phyloP scores from a whole-genome alignment of 768 basidiomycete genomes.

The Phylloporus sp. region DNA sequence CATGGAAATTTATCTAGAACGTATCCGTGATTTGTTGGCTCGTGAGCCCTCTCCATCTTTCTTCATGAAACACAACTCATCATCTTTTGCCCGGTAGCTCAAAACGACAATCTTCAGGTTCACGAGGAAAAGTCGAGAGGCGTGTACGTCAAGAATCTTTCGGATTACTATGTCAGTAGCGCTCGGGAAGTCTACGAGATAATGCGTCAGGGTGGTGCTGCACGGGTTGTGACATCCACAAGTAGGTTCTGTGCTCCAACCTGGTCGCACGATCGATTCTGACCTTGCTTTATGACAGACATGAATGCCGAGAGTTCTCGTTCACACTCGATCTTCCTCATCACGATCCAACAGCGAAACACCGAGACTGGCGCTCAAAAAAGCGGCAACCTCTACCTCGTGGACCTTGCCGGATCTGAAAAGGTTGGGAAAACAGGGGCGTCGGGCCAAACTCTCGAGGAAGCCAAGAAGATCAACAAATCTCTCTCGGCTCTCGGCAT shows the following conservation, averaged over 20 bases:
- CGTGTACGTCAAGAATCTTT: constrained; percentile 95
- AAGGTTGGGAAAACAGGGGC: constrained; percentile 99
- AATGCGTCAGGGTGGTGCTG: constrained; percentile 92
- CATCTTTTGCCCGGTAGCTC: constrained; percentile 45
- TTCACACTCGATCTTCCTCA: constrained; percentile 98
- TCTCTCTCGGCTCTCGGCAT: constrained; percentile 95
- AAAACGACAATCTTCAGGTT: constrained; percentile 97
- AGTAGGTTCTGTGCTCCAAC: constrained; percentile 50
- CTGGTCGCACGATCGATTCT: not conserved
- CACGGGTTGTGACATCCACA: constrained; percentile 89
- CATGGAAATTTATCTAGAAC: constrained; percentile 99
- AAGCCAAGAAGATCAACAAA: constrained; percentile 99
- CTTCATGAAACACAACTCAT: constrained; percentile 4
- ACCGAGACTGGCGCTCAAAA: constrained; percentile 94
- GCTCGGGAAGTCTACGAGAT: constrained; percentile 97
- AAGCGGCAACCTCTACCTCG: constrained; percentile 94
- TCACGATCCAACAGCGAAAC: constrained; percentile 95
- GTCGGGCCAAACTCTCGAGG: constrained; percentile 96
- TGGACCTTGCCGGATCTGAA: constrained; percentile 97
- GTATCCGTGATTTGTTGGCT: constrained; percentile 89
- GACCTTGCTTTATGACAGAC: constrained; percentile 45
- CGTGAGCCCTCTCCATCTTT: constrained; percentile 52
- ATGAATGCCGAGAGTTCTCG: constrained; percentile 99
- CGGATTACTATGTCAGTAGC: constrained; percentile 96
- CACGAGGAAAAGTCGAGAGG: constrained; percentile 98